phyloP scores from a whole-genome alignment of 2,329 filamentous ascomycete genomes.

The Penicillium sp. region DNA sequence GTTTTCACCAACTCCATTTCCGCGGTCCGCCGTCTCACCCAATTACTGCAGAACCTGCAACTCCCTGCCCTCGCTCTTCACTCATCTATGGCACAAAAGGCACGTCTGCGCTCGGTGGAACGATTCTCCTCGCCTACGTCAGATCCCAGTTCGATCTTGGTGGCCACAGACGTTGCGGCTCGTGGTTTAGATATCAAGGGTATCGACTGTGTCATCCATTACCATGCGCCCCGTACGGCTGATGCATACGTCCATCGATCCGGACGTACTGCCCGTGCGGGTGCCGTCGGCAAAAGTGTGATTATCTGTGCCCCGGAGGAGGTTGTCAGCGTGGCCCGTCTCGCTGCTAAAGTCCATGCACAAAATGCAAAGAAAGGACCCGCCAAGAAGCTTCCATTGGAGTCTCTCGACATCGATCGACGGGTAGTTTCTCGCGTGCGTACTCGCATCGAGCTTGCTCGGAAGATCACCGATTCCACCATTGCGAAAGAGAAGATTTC shows the following conservation, averaged over 20 bases:
- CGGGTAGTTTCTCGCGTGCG: conserved; percentile 70
- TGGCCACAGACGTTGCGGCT: conserved; percentile 93
- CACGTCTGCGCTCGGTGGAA: conserved; percentile 85
- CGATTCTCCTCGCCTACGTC: conserved; percentile 63
- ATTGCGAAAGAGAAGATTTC: conserved; percentile 83
- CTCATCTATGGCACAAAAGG: conserved; percentile 93
- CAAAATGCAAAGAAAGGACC: conserved; percentile 43
- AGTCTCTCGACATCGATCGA: conserved; percentile 74
- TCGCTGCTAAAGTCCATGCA: conserved; percentile 84
- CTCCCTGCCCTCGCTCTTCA: conserved; percentile 74
- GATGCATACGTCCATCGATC: conserved; percentile 95
- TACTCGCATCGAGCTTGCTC: conserved; percentile 71
- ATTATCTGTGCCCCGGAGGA: conserved; percentile 89
- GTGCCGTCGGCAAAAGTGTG: conserved; percentile 70
- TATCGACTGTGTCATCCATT: conserved; percentile 87
- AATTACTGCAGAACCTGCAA: conserved; percentile 75
- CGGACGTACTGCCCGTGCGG: conserved; percentile 83
- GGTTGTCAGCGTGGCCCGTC: conserved; percentile 71
- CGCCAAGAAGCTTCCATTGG: conserved; percentile 57
- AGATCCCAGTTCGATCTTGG: conserved; percentile 60
- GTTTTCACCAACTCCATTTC: conserved; percentile 97
- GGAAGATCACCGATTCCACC: conserved; percentile 73
- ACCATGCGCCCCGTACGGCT: conserved; percentile 85
- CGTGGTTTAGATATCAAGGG: conserved; percentile 88
- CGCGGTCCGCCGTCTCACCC: conserved; percentile 76